These are phyloP conservation scores for Phialemonium atrogriseum DNA, from an alignment of 2,329 filamentous ascomycete species.

Conservation along the genomic window DNA sequence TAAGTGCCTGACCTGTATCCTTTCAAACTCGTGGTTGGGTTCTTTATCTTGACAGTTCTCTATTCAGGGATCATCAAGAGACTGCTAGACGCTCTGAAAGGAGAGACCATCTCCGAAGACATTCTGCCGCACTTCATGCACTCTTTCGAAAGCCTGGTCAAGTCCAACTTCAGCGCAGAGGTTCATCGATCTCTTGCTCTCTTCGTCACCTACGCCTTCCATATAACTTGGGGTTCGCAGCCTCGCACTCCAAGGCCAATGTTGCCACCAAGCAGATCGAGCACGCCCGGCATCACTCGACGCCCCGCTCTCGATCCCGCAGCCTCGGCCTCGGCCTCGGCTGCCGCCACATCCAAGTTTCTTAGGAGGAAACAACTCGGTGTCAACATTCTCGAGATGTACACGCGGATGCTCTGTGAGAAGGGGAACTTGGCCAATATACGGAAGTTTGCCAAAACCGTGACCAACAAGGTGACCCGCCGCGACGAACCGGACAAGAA, in stretches of 20 bases:
- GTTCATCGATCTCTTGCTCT: conserved; percentile 79
- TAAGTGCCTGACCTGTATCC: too few relatives aligned
- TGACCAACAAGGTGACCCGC: conserved; percentile 76
- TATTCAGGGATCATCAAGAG: conserved; percentile 74
- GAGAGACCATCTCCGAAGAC: conserved; percentile 65
- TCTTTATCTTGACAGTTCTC: conserved; percentile 9
- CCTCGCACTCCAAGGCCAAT: conserved; percentile 42
- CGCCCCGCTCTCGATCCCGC: conserved; percentile 29
- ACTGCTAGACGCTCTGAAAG: conserved; percentile 82
- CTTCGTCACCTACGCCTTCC: conserved; percentile 88
- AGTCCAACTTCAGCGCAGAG: conserved; percentile 73
- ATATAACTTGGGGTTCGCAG: conserved; percentile 42
- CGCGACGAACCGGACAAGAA: conserved; percentile 9
- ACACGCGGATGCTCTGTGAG: conserved; percentile 69
- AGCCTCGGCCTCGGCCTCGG: conserved; percentile 8
- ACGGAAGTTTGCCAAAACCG: conserved; percentile 83
- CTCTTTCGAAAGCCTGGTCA: conserved; percentile 72
- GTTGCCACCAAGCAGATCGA: conserved; percentile 28
- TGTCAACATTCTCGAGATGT: conserved; percentile 66
- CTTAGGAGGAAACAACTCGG: conserved; percentile 65
- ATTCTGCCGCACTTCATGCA: conserved; percentile 68
- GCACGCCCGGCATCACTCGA: conserved; percentile 27
- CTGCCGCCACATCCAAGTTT: conserved; percentile 24
- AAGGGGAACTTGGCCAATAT: conserved; percentile 60
- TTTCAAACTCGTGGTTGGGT: too few relatives aligned